Base-by-base conservation (phyloP, 257 asterid species). In the Leonotis leonurus region DNA sequence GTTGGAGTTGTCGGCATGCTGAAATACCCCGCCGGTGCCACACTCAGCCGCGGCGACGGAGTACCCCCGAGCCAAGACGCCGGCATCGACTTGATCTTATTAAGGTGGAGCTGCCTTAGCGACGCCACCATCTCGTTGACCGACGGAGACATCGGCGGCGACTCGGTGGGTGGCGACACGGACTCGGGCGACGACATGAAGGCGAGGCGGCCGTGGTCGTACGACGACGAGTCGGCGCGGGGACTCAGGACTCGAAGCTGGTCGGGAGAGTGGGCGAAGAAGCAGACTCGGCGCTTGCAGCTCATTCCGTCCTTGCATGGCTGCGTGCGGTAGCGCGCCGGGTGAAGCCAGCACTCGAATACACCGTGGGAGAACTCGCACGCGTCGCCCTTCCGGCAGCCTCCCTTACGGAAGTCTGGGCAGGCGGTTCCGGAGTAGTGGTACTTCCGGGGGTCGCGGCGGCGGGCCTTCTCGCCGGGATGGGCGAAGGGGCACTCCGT, bases 401-500 rank as follows among this genome's bases (percentile, higher is more conserved):
- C 69, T 1, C 94, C 97, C 40, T 78, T 78, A 0, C 94, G 83
- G 56, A 77, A 89, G 1, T 89, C 94, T 0, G 97, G 95, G 50
- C 97, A 87, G 1, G 97, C 83, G 14, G 84, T 72, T 18, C 92
- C 95, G 16, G 95, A 79, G 44, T 89, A 89, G 68, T 79, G 87
- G 32, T 46, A 80, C 84, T 83, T 84, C n/a, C 89, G 51, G 1
- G 97, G 97, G 53, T 89, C 97, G 45, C 97, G 75, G 69, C 97
- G 88, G 44, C 97, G 84, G 5, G 97, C 97, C 64, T 86, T 89
- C 70, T 89, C 97, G 0, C 95, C 97, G 0, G 94, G 95, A 68
- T 89, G 96, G 22, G 90, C 94, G 46, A 69, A 88, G 22, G 96
- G 96, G 68, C 96, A 88, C 72, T 89, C 97, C 1, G 95, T 89